A percentile compares a stretch with the other conserved stretches of the same genome.
Conservation (phyloP, 352 stramenopile species). For the Pythium graminicola region DNA sequence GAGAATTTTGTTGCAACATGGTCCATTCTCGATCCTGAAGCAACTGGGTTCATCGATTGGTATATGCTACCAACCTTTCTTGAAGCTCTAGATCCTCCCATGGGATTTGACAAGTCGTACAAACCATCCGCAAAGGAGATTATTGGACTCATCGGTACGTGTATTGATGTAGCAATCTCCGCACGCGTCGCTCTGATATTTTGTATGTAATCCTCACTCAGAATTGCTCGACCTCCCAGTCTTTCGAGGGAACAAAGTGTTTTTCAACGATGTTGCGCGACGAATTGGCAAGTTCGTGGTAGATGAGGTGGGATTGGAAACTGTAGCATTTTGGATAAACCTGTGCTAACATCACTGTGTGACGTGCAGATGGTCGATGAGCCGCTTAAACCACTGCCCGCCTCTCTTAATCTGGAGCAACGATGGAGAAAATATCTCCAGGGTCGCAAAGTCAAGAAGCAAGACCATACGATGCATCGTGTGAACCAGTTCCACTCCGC, state of each 20-base stretch:
- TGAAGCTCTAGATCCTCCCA: slow-evolving; percentile 45
- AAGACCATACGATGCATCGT: slow-evolving; percentile 39
- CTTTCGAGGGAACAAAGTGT: slow-evolving; percentile 54
- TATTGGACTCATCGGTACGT: slow-evolving; percentile 36
- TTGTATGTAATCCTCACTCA: slow-evolving; percentile 14
- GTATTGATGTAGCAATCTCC: neutral
- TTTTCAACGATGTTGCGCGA: slow-evolving; percentile 57
- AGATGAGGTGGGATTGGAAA: no score
- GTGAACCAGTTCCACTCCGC: slow-evolving; percentile 52
- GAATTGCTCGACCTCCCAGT: slow-evolving; percentile 47
- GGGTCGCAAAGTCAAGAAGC: slow-evolving; percentile 44
- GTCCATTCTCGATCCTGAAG: slow-evolving; percentile 75
- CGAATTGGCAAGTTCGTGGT: slow-evolving; percentile 54
- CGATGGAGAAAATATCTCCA: slow-evolving; percentile 49
- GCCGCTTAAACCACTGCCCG: slow-evolving; percentile 38
- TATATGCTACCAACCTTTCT: slow-evolving; percentile 61
- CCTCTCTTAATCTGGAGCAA: slow-evolving; percentile 49
- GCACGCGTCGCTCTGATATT: no score
- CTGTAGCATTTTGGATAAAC: no score
- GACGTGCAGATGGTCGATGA: slow-evolving; percentile 42
- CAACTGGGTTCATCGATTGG: slow-evolving; percentile 75
- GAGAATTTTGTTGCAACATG: slow-evolving; percentile 70
- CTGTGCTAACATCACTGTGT: no score
- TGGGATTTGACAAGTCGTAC: slow-evolving; percentile 48
- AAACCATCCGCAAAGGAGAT: slow-evolving; percentile 41